Evolutionary conservation across 768 basidiomycete genomes (phyloP), one percentile per base, ranked within the genome.

Genomic region (Suillus ampliporus): DNA sequence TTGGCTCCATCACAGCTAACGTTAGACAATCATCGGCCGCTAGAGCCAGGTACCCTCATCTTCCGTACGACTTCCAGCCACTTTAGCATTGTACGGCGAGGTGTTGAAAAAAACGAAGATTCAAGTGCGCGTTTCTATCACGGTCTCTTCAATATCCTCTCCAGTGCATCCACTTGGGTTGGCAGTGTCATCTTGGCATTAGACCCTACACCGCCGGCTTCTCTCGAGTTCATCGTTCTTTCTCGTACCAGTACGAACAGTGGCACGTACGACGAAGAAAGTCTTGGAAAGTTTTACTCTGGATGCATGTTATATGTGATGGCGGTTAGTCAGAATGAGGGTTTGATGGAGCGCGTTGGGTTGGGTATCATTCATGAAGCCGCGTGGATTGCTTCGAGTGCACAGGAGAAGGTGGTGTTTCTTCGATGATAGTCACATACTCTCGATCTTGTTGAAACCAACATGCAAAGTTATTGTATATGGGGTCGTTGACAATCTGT

Each of bases 291-390:
- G 11, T 28, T 11, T n/a, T 66, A 67, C 44, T 50, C 59, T 21
- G 68, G 63, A 14, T 68, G 65, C 48, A 26, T 64, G n/a, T 34
- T 71, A 56, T 63, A 71, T 38, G 70, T 71, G 3, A 65, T 71
- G 68, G 68, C 63, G 3, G 64, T 71, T 17, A 51, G 34, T 41
- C 38, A 60, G 2, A n/a, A 47, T 44, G 54, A 68, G 8, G 1
- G 48, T 26, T 60, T 58, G 15, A 31, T 71, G 17, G 69, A 71
- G 50, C 70, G 69, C 5, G 44, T 71, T 46, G 69, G 69, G 5
- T 35, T 71, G 8, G 70, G 69, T 41, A 11, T 71, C 19, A 21
- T 67, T 7, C 43, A 64, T 14, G 67, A 71, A 46, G 47, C 46
- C 5, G 69, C 67, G 7, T 71, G 69, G 70, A 10, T 44, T 19